These are phyloP conservation scores for Zoysia japonica DNA, from an alignment of 176 grass and related monocot species.

Conservation along the genomic window DNA sequence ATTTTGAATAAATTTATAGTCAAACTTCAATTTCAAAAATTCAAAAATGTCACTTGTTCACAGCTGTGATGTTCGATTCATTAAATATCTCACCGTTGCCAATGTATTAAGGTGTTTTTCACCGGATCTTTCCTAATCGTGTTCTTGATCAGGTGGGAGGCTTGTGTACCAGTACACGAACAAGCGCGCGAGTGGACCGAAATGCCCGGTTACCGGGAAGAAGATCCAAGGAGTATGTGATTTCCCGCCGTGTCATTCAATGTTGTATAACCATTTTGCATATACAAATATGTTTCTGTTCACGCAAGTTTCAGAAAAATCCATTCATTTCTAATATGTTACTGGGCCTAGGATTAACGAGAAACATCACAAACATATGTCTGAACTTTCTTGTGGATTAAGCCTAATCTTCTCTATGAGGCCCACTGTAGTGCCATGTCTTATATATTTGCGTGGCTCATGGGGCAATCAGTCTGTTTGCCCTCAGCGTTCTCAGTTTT, in stretches of 20 bases:
- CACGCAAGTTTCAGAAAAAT: no score
- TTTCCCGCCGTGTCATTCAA: not conserved
- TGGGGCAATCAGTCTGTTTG: not conserved
- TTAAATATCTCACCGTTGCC: no score
- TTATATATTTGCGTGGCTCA: not conserved
- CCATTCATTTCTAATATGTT: not conserved
- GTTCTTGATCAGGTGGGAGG: conserved; percentile 60
- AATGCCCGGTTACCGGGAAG: conserved; percentile 86
- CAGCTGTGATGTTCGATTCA: not conserved
- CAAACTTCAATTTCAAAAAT: no score
- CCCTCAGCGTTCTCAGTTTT: not conserved
- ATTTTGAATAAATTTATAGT: no score
- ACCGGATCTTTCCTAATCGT: not conserved
- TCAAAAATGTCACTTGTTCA: not conserved
- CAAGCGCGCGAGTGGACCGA: conserved; percentile 82
- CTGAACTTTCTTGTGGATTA: conserved; percentile 33
- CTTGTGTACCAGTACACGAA: conserved; percentile 90
- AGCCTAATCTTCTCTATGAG: conserved; percentile 37
- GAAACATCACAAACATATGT: conserved; percentile 44
- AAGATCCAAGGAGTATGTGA: conserved; percentile 82
- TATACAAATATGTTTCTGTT: no score
- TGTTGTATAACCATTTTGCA: no score
- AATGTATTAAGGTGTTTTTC: not conserved
- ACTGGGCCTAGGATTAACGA: conserved; percentile 17
- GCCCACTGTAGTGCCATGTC: not conserved